Evolutionary conservation across 1,284 basidiomycete genomes (phyloP).

Genomic region (Heterobasidion annosum): DNA sequence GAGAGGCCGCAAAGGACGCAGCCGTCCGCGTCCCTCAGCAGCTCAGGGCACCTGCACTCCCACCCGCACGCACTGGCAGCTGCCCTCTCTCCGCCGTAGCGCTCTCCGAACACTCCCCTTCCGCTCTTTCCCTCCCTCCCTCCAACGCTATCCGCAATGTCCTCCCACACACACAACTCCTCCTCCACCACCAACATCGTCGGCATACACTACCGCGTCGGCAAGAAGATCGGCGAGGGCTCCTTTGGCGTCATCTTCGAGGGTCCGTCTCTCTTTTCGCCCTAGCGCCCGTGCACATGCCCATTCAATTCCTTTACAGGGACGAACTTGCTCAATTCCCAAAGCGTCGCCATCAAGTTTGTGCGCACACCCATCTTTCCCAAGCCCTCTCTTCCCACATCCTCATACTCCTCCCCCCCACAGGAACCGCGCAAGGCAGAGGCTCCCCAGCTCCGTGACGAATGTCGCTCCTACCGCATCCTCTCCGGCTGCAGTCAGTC

Average conservation of each 20-base stretch:
- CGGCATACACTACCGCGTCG: slow-evolving; percentile 79
- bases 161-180: slow-evolving; percentile 30
- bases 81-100: no score
- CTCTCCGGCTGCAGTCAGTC: slow-evolving; percentile 84
- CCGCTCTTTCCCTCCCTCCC: slow-evolving; percentile 7
- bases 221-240: slow-evolving; percentile 79
- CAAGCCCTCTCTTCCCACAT: slow-evolving; percentile 2
- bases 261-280: slow-evolving; percentile 37
- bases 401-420: slow-evolving; percentile 10
- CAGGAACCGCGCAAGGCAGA: slow-evolving; percentile 95
- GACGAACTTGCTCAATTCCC: slow-evolving; percentile 90
- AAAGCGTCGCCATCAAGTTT: slow-evolving; percentile 98
- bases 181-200: slow-evolving; percentile 54
- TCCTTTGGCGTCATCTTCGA: slow-evolving; percentile 98
- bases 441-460: slow-evolving; percentile 91
- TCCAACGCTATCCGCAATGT: slow-evolving; percentile 16
- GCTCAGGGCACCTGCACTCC: no score
- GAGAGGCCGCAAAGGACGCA: no score
- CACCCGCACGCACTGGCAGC: no score
- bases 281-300: slow-evolving; percentile 1
- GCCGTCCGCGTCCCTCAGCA: no score
- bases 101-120: slow-evolving; percentile 1
- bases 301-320: slow-evolving; percentile 35
- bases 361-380: slow-evolving; percentile 39
- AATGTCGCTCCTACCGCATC: slow-evolving; percentile 96